Evolutionary conservation across 371 early-diverging fungal species (phyloP), one percentile per base, ranked within the genome.

Genomic region (Cladochytrium tenue): DNA sequence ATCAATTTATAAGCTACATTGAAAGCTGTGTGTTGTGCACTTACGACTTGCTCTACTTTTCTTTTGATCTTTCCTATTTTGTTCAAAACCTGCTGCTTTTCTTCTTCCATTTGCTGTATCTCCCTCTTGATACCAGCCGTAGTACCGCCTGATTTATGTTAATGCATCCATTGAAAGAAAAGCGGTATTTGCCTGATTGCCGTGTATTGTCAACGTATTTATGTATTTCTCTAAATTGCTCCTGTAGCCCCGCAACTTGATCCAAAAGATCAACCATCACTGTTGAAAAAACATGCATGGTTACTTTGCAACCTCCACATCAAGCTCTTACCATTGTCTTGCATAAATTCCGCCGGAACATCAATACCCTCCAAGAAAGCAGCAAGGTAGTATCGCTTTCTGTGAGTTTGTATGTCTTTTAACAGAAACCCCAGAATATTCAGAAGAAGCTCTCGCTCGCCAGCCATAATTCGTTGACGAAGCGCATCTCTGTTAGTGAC

Each of bases 31-130:
- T n/a, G 69, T 43, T 60, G 57, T n/a, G 35, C n/a, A 31, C 78
- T 69, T 66, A 82, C 82, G n/a, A 83, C 69, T 50, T 80, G 75
- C 60, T 82, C 73, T 15, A 81, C 79, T 55, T 79, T 77, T 60
- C 79, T 80, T 56, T 72, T 60, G 32, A 83, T 66, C 51, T 71
- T 70, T 2, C 51, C n/a, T 28, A 85, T 77, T 56, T 83, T 85
- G 58, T 62, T 74, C 56, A 67, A 34, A 34, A 85, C 80, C 56
- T 81, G 82, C 68, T 83, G 84, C 71, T 85, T 85, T 64, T 85
- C 85, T 61, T 85, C 85, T 57, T 85, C 85, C 79, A 83, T 78
- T 61, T 81, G 80, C 62, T 81, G 80, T 33, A 85, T 84, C 63
- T 85, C 85, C 28, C 76, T 60, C 56, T 84, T 83, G 23, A 85